Evolutionary conservation across 805 yeast genomes (phyloP), one percentile per base, ranked within the genome.

Genomic region (Pichia eremophila): DNA sequence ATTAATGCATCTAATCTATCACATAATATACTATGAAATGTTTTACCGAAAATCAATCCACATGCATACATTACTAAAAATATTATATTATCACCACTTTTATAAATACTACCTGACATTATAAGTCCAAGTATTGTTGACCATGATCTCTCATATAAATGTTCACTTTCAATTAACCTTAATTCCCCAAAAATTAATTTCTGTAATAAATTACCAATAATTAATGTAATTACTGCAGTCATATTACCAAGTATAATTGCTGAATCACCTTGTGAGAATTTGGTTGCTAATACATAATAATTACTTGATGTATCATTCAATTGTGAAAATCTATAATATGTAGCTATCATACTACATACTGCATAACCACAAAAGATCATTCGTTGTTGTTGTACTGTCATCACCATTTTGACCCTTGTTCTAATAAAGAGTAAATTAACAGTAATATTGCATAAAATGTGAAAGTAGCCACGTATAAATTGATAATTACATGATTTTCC

Each of bases 101-200:
- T 37, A 59, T 78, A 78, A 62, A 77, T 71, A 1, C 81, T 73
- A 17, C 78, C 62, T 14, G 80, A 73, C 58, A 83, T 64, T 44
- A 87, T 60, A 47, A 83, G 73, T 54, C 79, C 80, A 39, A 85
- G 78, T 19, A 83, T 67, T 2, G 85, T 74, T 47, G 68, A 79
- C 72, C 82, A 85, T 45, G 77, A 71, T 60, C 79, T 73, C 60
- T 76, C 95, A 61, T 73, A 77, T 45, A 78, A 72, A 58, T 84
- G 90, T 55, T 90, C 95, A 46, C 74, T 64, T 61, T 91, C 99
- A 34, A 85, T 72, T 15, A 79, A 65, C 48, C 95, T 70, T 45
- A 91, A 66, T 48, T 79, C 80, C 0, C 96, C 96, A 67, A 89
- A 88, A 36, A 87, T 56, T 0, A 80, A 2, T 28, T 63, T 52